phyloP scores from a whole-genome alignment of 1,284 basidiomycete species.

The Malassezia dermatis region DNA sequence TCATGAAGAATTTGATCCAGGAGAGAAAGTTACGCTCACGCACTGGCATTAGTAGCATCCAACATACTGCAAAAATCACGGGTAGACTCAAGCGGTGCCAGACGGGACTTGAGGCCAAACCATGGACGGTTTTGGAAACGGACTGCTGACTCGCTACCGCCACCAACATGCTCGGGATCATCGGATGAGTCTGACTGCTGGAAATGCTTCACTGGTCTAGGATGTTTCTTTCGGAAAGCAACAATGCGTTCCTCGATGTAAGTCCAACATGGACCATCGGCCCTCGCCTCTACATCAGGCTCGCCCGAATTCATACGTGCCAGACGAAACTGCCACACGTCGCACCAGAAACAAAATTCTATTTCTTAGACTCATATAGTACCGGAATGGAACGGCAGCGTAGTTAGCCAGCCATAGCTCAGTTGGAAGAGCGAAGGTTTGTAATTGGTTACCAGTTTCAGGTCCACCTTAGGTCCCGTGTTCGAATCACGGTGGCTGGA shows the following conservation, averaged over 20 bases:
- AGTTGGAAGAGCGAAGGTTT: constrained; percentile 23
- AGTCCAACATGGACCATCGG: neutral
- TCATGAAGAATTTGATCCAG: constrained; percentile 5
- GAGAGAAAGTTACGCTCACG: constrained; percentile 13
- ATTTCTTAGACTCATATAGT: neutral
- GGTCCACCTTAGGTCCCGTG: constrained; percentile 22
- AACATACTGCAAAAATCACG: constrained; percentile 15
- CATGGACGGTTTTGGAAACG: neutral
- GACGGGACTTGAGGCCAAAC: neutral
- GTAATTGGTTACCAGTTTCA: constrained; percentile 16
- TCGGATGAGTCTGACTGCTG: neutral
- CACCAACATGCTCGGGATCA: neutral
- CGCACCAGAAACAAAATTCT: neutral
- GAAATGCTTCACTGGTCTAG: neutral
- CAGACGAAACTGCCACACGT: neutral
- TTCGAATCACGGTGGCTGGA: constrained; percentile 24
- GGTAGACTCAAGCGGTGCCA: constrained; percentile 1
- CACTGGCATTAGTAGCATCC: neutral
- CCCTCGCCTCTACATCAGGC: neutral
- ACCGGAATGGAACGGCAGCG: neutral
- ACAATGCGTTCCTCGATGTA: neutral
- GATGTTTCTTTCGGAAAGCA: neutral
- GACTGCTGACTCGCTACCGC: neutral
- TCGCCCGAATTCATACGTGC: neutral
- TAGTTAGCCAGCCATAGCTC: constrained; percentile 19